Conservation (phyloP, 768 basidiomycete species). For the Calocybe cyanea region DNA sequence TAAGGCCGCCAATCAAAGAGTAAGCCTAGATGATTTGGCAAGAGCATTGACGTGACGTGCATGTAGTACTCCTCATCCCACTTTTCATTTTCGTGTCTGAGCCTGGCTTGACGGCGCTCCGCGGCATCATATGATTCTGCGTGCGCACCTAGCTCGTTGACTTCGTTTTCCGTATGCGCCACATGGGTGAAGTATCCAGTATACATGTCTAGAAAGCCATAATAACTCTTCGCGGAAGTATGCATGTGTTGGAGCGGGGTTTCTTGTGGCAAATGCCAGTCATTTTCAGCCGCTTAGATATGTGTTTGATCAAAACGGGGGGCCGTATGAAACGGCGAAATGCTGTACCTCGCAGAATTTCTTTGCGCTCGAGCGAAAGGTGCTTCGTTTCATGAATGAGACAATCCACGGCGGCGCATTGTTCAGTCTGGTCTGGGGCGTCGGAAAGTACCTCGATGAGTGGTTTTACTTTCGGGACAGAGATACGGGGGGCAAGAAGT, state of each 20-base stretch:
- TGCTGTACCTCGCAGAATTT: conserved; percentile 52
- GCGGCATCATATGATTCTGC: conserved; percentile 51
- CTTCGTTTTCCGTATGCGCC: conserved; percentile 72
- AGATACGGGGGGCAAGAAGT: conserved; percentile 63
- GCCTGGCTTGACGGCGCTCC: conserved; percentile 52
- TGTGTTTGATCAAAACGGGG: background rate
- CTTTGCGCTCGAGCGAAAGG: conserved; percentile 53
- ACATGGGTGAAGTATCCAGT: conserved; percentile 74
- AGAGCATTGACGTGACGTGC: conserved; percentile 37
- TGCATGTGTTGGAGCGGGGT: conserved; percentile 42
- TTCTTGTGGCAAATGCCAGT: conserved; percentile 74
- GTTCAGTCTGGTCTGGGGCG: background rate
- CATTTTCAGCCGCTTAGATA: conserved; percentile 63
- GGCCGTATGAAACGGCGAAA: conserved; percentile 1
- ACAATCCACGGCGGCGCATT: conserved; percentile 29
- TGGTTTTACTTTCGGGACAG: conserved; percentile 26
- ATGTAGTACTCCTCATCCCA: conserved; percentile 86
- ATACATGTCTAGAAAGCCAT: conserved; percentile 76
- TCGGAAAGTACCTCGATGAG: conserved; percentile 58
- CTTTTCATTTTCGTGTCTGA: conserved; percentile 67
- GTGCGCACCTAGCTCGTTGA: conserved; percentile 71
- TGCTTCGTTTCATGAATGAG: conserved; percentile 38
- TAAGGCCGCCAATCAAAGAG: background rate
- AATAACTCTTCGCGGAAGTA: conserved; percentile 43
- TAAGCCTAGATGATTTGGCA: background rate